These are phyloP conservation scores for Neolentinus lepideus DNA, from an alignment of 1,284 basidiomycete species.

Conservation along the genomic window DNA sequence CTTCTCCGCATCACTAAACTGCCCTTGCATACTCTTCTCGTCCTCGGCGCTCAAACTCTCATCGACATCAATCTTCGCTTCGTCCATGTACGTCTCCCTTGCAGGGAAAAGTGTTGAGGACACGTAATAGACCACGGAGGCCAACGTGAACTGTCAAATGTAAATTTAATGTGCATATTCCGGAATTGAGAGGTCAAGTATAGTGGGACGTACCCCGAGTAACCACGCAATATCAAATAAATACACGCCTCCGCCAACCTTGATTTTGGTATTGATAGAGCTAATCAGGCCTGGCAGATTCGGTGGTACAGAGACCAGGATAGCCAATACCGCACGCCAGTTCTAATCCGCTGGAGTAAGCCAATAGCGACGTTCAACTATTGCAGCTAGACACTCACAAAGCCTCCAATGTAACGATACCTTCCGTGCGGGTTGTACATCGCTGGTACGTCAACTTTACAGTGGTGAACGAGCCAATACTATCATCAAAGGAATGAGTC, in stretches of 20 bases:
- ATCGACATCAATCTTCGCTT: neutral
- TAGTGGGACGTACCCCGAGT: constrained; percentile 46
- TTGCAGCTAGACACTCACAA: constrained; percentile 33
- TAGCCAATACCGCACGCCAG: constrained; percentile 61
- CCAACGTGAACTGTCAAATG: neutral
- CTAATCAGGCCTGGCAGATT: constrained; percentile 63
- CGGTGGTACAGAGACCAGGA: constrained; percentile 56
- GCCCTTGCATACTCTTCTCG: neutral
- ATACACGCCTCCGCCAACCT: constrained; percentile 42
- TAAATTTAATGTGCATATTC: no score
- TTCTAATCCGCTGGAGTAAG: constrained; percentile 37
- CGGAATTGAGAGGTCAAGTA: neutral
- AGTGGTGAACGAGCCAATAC: constrained; percentile 61
- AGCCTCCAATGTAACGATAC: constrained; percentile 57
- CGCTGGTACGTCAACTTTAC: constrained; percentile 60
- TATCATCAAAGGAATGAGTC: constrained; percentile 15
- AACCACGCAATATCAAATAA: constrained; percentile 67
- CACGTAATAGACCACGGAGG: neutral
- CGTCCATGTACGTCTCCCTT: constrained; percentile 1
- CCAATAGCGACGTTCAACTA: constrained; percentile 1
- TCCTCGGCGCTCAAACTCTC: neutral
- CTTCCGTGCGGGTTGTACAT: constrained; percentile 65
- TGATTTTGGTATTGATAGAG: constrained; percentile 52
- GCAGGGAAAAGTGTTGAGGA: neutral
- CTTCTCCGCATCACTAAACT: neutral